Percentiles rank a stretch among this genome's conserved stretches.
Conservation (phyloP, 371 early-diverging fungal genomes). For the Apophysomyces variabilis region DNA sequence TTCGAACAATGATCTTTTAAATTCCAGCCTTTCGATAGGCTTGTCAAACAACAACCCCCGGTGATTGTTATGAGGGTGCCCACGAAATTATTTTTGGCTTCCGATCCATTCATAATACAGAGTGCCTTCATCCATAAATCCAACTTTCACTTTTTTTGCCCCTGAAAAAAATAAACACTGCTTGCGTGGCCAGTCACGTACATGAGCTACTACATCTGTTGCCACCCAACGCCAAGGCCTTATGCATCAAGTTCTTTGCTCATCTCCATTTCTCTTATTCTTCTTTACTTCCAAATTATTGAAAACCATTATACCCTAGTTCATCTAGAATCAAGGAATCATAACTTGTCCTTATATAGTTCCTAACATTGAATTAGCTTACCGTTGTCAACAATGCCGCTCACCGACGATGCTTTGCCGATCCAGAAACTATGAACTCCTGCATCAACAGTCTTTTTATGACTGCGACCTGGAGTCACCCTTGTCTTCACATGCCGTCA, state of each 20-base stretch:
- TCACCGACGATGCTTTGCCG: conserved; percentile 12
- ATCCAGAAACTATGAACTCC: conserved; percentile 10
- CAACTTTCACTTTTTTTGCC: conserved; percentile 4
- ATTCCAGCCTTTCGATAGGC: conserved; percentile 10
- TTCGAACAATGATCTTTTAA: conserved; percentile 8
- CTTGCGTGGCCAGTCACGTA: conserved; percentile 12
- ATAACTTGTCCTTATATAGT: neutral
- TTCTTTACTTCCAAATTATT: neutral
- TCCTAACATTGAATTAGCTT: neutral
- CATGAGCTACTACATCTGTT: conserved; percentile 9
- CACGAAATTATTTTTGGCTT: conserved; percentile 12
- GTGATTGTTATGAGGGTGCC: conserved; percentile 7
- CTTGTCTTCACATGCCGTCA: conserved; percentile 8
- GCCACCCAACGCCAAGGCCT: neutral
- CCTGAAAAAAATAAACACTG: conserved; percentile 10
- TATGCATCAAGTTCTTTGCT: neutral
- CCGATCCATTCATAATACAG: conserved; percentile 3
- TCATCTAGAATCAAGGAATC: neutral
- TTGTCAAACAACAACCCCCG: conserved; percentile 11
- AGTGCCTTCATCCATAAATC: neutral
- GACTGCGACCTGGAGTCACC: conserved; percentile 3
- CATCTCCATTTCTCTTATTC: too few relatives aligned
- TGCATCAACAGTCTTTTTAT: conserved; percentile 7
- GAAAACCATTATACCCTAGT: neutral
- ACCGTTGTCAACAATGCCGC: conserved; percentile 6